A percentile compares a stretch with the other conserved stretches of the same genome.
phyloP scores from a whole-genome alignment of 2,329 filamentous ascomycete genomes.

The Cladosporium sp. region DNA sequence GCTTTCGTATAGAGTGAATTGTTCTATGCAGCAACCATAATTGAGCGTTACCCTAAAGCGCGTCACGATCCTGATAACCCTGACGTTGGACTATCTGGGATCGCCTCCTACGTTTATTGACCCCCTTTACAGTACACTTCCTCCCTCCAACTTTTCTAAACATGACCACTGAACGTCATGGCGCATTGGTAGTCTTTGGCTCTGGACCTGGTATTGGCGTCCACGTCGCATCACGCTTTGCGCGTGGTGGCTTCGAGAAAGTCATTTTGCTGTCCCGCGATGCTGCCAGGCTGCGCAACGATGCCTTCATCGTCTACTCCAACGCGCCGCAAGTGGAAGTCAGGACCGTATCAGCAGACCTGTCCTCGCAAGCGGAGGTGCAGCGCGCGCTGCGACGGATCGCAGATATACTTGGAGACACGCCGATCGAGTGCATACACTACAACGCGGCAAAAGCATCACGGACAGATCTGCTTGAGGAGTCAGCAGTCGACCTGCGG shows the following conservation, averaged over 20 bases:
- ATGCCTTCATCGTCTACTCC: conserved; percentile 26
- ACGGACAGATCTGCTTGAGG: not conserved
- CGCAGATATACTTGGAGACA: conserved; percentile 38
- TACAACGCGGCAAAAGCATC: conserved; percentile 11
- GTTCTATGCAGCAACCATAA: not conserved
- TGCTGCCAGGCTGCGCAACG: conserved; percentile 26
- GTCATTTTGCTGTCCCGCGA: conserved; percentile 30
- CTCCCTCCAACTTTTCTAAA: not conserved
- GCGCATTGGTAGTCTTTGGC: conserved; percentile 31
- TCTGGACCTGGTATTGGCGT: conserved; percentile 35
- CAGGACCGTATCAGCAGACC: conserved; percentile 44
- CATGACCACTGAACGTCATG: not conserved
- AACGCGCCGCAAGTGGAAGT: conserved; percentile 31
- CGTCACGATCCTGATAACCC: not conserved
- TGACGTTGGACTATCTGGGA: not conserved
- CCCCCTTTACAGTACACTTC: not conserved
- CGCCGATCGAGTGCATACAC: conserved; percentile 44
- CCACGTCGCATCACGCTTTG: conserved; percentile 31
- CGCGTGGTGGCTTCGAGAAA: conserved; percentile 29
- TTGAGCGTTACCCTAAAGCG: not conserved
- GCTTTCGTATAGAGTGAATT: not conserved
- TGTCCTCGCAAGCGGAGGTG: conserved; percentile 42
- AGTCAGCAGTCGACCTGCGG: not conserved
- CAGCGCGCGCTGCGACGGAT: conserved; percentile 41
- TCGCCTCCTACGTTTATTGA: not conserved